Percentiles rank a stretch among this genome's conserved stretches.
Conservation (phyloP, 1,284 basidiomycete species). For the Polyporus tsugae region DNA sequence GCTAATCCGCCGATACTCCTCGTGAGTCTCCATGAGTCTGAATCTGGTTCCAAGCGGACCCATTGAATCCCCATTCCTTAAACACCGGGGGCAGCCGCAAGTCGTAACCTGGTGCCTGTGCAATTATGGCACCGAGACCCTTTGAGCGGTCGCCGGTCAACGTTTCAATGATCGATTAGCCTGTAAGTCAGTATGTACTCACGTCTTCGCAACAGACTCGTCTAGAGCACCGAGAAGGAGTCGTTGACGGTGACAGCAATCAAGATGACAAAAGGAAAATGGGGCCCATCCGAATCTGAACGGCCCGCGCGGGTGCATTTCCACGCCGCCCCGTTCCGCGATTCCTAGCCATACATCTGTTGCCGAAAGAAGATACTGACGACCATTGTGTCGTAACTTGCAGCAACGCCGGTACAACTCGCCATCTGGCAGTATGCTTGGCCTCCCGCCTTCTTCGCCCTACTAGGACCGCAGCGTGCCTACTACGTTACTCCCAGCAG, state of each 20-base stretch:
- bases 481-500: neutral
- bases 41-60: neutral
- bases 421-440: neutral
- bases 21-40: neutral
- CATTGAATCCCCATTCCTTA: neutral
- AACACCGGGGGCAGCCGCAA: neutral
- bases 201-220: neutral
- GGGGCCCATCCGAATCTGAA: neutral
- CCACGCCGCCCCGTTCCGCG: neutral
- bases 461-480: neutral
- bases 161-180: neutral
- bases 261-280: neutral
- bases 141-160: neutral
- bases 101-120: neutral
- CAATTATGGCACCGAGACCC: conserved; percentile 1
- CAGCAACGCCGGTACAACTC: neutral
- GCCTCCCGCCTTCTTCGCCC: neutral
- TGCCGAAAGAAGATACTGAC: neutral
- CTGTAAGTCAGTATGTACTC: neutral
- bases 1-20: neutral
- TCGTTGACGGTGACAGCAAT: neutral
- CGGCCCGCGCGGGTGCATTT: too few relatives aligned
- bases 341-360: neutral
- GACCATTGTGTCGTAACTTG: neutral
- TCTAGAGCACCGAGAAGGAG: neutral